Evolutionary conservation across 352 stramenopile species (phyloP).

Genomic region (Phytophthora pseudosyringae): DNA sequence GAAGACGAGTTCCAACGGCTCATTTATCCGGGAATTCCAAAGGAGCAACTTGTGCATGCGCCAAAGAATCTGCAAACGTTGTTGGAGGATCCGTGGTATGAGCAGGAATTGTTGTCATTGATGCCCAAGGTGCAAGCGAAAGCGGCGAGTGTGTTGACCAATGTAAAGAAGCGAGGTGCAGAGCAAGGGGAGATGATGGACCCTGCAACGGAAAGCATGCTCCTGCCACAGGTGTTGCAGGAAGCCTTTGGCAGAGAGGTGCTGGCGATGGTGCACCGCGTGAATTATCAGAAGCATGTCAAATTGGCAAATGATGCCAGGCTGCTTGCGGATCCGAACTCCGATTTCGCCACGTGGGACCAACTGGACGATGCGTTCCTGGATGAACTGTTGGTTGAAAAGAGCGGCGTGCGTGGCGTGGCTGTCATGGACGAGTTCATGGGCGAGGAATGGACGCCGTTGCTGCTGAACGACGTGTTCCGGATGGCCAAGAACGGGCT

Average conservation of each 20-base stretch:
- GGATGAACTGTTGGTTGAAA: slow-evolving; percentile 34
- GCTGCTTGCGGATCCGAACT: slow-evolving; percentile 61
- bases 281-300: slow-evolving; percentile 85
- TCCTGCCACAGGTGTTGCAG: slow-evolving; percentile 81
- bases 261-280: slow-evolving; percentile 81
- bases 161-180: slow-evolving; percentile 82
- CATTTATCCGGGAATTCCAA: slow-evolving; percentile 80
- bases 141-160: slow-evolving; percentile 72
- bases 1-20: slow-evolving; percentile 76
- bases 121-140: slow-evolving; percentile 88
- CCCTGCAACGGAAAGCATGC: slow-evolving; percentile 58
- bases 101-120: slow-evolving; percentile 72
- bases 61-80: slow-evolving; percentile 79
- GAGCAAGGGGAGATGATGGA: slow-evolving; percentile 85
- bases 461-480: slow-evolving; percentile 71
- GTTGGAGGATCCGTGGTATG: slow-evolving; percentile 82
- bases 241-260: slow-evolving; percentile 87
- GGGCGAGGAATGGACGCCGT: slow-evolving; percentile 74
- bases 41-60: slow-evolving; percentile 66
- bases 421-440: slow-evolving; percentile 80
- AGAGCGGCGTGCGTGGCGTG: slow-evolving; percentile 33
- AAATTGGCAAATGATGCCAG: slow-evolving; percentile 71
- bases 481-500: slow-evolving; percentile 65
- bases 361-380: slow-evolving; percentile 63
- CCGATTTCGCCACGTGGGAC: slow-evolving; percentile 69